Evolutionary conservation across 441 rosid genomes (phyloP), one percentile per base, ranked within the genome.

Genomic region (Raphanus hybrid): DNA sequence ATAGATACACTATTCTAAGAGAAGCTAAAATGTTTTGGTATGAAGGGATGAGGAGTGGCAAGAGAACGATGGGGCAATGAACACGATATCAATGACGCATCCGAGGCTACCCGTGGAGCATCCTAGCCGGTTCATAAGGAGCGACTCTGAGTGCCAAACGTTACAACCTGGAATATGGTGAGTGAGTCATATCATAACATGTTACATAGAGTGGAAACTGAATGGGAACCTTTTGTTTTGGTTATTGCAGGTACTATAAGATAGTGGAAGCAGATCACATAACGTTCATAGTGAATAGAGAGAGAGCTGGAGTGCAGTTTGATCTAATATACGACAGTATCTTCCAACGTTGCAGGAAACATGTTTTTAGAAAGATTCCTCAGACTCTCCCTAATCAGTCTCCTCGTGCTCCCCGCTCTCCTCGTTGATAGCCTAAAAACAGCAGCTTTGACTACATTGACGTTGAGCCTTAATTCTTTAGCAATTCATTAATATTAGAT

Each of bases 41-140:
- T 75, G 73, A 85, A 95, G 99, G 89, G 97, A 95, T 74, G 95
- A 91, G 79, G 98, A 95, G 62, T 95, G 99, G 99, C 87, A 70
- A 76, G 99, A 95, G 78, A 95, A 93, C 60, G 99, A 95, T 54
- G 99, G 99, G 69, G 99, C 98, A 8, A 80, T 95, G 74, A 95
- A 95, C 87, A 95, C 97, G 6, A 82, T 95, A 84, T 95, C 99
- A 55, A 90, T 94, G 89, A 91, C 98, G 6, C 94, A 93, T 83
- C 99, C 99, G n/a, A 91, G 90, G 43, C 57, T 90, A 59, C 98
- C 97, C 4, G 69, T 89, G 1, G 97, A 93, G 78, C 98, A 95
- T 39, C 97, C 91, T 0, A 88, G 86, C 75, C 75, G 52, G 58
- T 84, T 82, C 54, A 78, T 91, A 69, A 80, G 60, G 50, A 82